A percentile compares a stretch with the other conserved stretches of the same genome.
phyloP scores from a whole-genome alignment of 1,139 yeast genomes.

The Meyerozyma guilliermondii region DNA sequence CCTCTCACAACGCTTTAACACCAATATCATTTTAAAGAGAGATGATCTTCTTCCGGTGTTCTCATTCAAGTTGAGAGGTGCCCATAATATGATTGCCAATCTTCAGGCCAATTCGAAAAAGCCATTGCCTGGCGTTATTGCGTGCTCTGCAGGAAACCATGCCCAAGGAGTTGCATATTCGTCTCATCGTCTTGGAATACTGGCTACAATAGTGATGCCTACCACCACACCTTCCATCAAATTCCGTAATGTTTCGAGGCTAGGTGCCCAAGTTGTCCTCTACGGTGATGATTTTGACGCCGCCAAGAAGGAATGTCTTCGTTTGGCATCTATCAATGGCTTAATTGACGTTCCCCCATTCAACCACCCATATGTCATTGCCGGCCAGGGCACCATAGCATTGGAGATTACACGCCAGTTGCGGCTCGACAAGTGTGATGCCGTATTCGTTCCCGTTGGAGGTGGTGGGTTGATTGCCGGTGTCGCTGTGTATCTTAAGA shows the following conservation, averaged over 20 bases:
- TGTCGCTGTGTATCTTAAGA: slow-evolving; percentile 79
- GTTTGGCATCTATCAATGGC: slow-evolving; percentile 64
- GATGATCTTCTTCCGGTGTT: slow-evolving; percentile 95
- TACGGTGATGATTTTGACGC: slow-evolving; percentile 92
- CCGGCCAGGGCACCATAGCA: slow-evolving; percentile 99
- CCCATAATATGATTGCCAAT: slow-evolving; percentile 93
- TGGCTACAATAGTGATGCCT: slow-evolving; percentile 98
- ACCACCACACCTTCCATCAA: slow-evolving; percentile 94
- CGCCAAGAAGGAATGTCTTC: slow-evolving; percentile 82
- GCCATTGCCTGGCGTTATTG: slow-evolving; percentile 84
- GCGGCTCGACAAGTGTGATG: slow-evolving; percentile 69
- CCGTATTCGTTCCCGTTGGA: slow-evolving; percentile 90
- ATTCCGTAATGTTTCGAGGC: slow-evolving; percentile 80
- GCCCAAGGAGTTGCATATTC: slow-evolving; percentile 98
- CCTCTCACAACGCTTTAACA: slow-evolving; percentile 65
- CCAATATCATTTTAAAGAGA: slow-evolving; percentile 74
- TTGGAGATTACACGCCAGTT: slow-evolving; percentile 88
- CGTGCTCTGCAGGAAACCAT: slow-evolving; percentile 98
- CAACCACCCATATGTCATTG: slow-evolving; percentile 95
- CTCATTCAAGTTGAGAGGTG: slow-evolving; percentile 94
- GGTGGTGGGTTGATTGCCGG: slow-evolving; percentile 98
- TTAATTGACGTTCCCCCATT: slow-evolving; percentile 92
- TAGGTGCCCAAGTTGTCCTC: slow-evolving; percentile 91
- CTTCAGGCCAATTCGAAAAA: slow-evolving; percentile 52
- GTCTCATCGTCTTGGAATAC: slow-evolving; percentile 76